These are phyloP conservation scores for Cutaneotrichosporon mucoides DNA, from an alignment of 1,284 basidiomycete species.

Conservation along the genomic window DNA sequence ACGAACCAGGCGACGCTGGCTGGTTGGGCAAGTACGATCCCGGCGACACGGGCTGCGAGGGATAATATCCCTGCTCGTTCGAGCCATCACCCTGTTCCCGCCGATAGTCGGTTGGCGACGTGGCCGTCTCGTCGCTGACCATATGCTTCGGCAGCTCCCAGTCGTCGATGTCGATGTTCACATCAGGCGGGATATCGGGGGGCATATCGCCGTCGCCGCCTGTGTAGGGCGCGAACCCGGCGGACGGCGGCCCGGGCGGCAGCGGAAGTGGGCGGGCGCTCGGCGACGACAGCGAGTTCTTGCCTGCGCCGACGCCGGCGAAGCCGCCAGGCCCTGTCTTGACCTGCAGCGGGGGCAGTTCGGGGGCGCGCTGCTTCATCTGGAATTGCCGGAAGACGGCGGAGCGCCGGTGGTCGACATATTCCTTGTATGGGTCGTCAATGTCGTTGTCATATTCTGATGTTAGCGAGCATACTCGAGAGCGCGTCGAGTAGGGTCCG, in stretches of 20 bases:
- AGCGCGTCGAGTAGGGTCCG: too few relatives aligned
- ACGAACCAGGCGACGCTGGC: neutral
- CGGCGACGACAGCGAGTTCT: neutral
- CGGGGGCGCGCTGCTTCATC: conserved; percentile 8
- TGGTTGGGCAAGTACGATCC: neutral
- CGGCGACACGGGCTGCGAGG: neutral
- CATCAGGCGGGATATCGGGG: neutral
- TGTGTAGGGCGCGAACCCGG: neutral
- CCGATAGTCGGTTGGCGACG: too few relatives aligned
- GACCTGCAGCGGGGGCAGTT: conserved; percentile 13
- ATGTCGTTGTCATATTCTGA: conserved; percentile 47
- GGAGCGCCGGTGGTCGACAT: conserved; percentile 30
- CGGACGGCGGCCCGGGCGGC: neutral
- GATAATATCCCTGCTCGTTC: neutral
- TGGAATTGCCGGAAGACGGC: conserved; percentile 38
- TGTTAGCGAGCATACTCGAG: too few relatives aligned
- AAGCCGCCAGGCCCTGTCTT: neutral
- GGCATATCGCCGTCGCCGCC: neutral
- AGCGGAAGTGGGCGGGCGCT: neutral
- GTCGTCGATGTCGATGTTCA: neutral
- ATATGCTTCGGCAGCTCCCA: conserved; percentile 3
- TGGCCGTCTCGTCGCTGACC: neutral
- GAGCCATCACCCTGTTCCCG: too few relatives aligned
- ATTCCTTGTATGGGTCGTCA: conserved; percentile 17
- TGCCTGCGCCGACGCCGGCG: conserved; percentile 1